These are phyloP conservation scores for Rhodomyrtus psidioides DNA, from an alignment of 441 rosid species.

Conservation along the genomic window DNA sequence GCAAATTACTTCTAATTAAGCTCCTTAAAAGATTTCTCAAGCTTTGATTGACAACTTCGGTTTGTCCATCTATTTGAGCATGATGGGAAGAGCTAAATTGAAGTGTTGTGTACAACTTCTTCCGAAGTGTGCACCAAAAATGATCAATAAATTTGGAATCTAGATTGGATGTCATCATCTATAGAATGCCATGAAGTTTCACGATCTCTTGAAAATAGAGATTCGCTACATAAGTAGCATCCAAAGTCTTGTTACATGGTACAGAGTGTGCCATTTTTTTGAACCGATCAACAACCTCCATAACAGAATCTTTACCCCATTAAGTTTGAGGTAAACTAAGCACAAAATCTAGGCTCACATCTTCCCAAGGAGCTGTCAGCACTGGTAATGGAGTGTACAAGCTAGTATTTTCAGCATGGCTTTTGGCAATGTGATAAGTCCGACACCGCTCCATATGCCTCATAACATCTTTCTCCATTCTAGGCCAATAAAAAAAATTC, in stretches of 20 bases:
- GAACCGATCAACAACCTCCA: background rate
- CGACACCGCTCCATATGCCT: background rate
- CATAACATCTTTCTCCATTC: background rate
- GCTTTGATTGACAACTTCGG: background rate
- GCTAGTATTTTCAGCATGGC: background rate
- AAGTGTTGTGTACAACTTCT: background rate
- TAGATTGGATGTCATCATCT: background rate
- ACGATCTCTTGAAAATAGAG: background rate
- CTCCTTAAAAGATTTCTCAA: background rate
- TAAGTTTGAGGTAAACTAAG: background rate
- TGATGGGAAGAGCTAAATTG: background rate
- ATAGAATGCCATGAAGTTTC: background rate
- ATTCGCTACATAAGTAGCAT: background rate
- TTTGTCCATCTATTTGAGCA: constrained; percentile 3
- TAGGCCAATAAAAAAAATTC: background rate
- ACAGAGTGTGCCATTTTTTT: constrained; percentile 1
- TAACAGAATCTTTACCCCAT: background rate
- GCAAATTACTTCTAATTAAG: background rate
- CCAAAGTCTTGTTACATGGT: background rate
- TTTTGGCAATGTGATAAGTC: background rate
- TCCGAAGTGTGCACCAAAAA: background rate
- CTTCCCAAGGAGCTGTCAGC: background rate
- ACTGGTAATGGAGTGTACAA: background rate
- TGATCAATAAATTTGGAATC: constrained; percentile 2
- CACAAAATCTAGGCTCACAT: background rate